Evolutionary conservation across 192 early-diverging fungal genomes (phyloP).

Genomic region (Cetraspora pellucida): DNA sequence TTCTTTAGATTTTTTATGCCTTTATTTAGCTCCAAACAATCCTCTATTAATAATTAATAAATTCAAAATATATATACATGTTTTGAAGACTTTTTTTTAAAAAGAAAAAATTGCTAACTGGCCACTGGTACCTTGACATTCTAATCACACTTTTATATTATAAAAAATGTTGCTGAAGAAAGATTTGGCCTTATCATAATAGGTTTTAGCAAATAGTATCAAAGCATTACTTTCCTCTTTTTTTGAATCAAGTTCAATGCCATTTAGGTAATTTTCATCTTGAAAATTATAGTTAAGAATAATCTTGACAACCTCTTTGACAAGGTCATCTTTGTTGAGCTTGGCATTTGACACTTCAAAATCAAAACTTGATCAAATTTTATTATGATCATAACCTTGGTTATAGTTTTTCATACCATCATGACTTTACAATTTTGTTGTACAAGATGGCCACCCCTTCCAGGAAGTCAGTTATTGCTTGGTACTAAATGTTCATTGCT

Average conservation of each 20-base stretch:
- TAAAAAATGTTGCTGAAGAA: slow-evolving; percentile 99
- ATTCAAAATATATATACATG: neutral
- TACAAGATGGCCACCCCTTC: slow-evolving; percentile 50
- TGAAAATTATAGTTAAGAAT: slow-evolving; percentile 45
- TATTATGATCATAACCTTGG: slow-evolving; percentile 43
- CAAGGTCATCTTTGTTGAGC: slow-evolving; percentile 88
- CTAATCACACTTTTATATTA: slow-evolving; percentile 85
- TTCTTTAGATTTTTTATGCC: slow-evolving; percentile 82
- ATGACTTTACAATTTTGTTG: slow-evolving; percentile 47
- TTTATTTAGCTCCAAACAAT: slow-evolving; percentile 64
- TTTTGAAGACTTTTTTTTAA: too few species aligned
- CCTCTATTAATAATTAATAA: slow-evolving; percentile 30
- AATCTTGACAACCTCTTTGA: slow-evolving; percentile 68
- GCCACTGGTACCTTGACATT: slow-evolving; percentile 50
- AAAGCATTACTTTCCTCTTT: slow-evolving; percentile 60
- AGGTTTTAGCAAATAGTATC: slow-evolving; percentile 55
- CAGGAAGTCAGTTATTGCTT: too few species aligned
- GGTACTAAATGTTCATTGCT: slow-evolving; percentile 37
- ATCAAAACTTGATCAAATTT: slow-evolving; percentile 79
- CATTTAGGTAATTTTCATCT: slow-evolving; percentile 35
- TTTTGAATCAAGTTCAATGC: slow-evolving; percentile 40
- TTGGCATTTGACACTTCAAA: slow-evolving; percentile 96
- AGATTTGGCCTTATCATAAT: slow-evolving; percentile 77
- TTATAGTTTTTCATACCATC: slow-evolving; percentile 45
- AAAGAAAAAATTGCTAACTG: slow-evolving; percentile 48